Conservation (phyloP, 495 filamentous ascomycete genomes). For the Usnea hakonensis region DNA sequence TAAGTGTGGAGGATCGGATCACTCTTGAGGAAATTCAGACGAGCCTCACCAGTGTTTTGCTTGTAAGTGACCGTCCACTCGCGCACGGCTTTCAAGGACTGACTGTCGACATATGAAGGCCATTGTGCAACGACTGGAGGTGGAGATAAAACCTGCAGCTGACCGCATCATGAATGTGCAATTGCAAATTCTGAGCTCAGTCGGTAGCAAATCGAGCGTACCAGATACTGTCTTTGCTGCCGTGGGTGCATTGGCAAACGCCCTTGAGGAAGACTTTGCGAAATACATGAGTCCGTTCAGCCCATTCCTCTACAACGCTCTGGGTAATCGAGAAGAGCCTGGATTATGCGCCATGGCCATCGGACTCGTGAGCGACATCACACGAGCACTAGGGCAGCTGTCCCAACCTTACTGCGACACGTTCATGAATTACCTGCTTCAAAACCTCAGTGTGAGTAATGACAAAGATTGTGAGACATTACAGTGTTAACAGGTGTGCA, state of each 20-base stretch:
- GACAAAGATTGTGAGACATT: neutral
- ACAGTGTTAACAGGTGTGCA: neutral
- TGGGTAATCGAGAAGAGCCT: conserved; percentile 91
- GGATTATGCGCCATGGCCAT: conserved; percentile 94
- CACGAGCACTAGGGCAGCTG: conserved; percentile 78
- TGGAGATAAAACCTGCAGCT: conserved; percentile 81
- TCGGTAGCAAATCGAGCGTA: conserved; percentile 82
- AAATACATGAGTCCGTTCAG: conserved; percentile 95
- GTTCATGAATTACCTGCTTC: conserved; percentile 95
- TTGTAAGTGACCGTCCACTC: conserved; percentile 36
- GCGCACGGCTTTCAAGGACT: neutral
- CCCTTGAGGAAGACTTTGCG: conserved; percentile 82
- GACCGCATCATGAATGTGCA: conserved; percentile 88
- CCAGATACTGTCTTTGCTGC: conserved; percentile 89
- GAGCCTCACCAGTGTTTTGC: conserved; percentile 79
- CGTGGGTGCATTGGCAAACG: conserved; percentile 76
- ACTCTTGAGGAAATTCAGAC: conserved; percentile 97
- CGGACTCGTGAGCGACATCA: conserved; percentile 91
- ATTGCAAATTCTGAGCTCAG: conserved; percentile 68
- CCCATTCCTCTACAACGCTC: conserved; percentile 84
- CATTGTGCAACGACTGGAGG: conserved; percentile 85
- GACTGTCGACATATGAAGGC: conserved; percentile 29
- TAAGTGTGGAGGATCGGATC: conserved; percentile 91
- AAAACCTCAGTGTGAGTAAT: conserved; percentile 70
- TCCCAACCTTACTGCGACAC: conserved; percentile 89